These are phyloP conservation scores for Fomitopsis betulina DNA, from an alignment of 1,284 basidiomycete genomes.

Conservation along the genomic window DNA sequence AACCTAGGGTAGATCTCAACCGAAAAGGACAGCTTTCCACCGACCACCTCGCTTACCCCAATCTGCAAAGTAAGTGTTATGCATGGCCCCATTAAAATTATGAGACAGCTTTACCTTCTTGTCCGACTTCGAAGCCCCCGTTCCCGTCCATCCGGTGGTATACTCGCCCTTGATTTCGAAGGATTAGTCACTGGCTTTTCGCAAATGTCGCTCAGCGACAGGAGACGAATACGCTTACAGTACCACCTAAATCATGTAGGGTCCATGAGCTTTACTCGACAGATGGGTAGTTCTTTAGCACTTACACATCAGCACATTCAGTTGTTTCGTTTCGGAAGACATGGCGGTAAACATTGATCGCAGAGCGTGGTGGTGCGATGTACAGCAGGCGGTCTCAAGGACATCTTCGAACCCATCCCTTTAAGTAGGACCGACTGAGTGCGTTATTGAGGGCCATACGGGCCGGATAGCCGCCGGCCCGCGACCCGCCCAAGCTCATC, in stretches of 20 bases:
- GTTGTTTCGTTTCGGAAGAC: conserved; percentile 20
- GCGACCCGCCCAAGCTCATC: background rate
- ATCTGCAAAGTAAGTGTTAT: conserved; percentile 39
- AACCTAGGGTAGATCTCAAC: conserved; percentile 46
- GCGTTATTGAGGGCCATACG: background rate
- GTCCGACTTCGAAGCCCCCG: conserved; percentile 89
- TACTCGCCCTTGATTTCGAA: conserved; percentile 68
- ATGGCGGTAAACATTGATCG: conserved; percentile 4
- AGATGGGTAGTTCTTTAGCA: background rate
- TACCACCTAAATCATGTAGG: conserved; percentile 17
- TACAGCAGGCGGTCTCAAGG: background rate
- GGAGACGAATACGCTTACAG: conserved; percentile 10
- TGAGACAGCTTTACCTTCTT: conserved; percentile 63
- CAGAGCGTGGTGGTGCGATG: background rate
- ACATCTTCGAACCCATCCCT: background rate
- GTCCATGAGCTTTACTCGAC: conserved; percentile 10
- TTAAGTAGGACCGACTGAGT: conserved; percentile 7
- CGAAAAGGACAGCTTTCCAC: background rate
- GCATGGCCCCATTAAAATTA: background rate
- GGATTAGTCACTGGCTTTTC: background rate
- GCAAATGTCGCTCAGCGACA: background rate
- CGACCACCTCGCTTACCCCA: conserved; percentile 45
- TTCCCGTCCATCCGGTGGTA: conserved; percentile 90
- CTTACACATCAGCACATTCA: conserved; percentile 24
- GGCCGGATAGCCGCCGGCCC: conserved; percentile 6